Evolutionary conservation across 106 monocot species (phyloP).

Genomic region (Chionographis japonica): DNA sequence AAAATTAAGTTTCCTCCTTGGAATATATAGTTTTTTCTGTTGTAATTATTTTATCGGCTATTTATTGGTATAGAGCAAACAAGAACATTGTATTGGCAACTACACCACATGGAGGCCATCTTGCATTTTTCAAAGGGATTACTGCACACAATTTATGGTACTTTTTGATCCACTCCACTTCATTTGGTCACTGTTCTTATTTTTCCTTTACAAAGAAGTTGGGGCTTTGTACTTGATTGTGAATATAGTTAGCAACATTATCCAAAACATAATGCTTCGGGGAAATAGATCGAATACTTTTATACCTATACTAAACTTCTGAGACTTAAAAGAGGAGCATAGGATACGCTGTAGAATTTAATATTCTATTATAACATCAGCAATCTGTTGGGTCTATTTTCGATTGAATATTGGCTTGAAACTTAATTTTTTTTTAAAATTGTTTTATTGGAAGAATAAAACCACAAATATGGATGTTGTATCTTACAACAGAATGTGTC

Average conservation of each 20-base stretch:
- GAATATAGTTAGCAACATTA: background rate
- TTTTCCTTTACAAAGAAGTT: background rate
- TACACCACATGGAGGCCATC: slow-evolving; percentile 82
- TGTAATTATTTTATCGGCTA: background rate
- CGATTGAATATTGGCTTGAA: too few species aligned
- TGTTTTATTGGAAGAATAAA: too few species aligned
- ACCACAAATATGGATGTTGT: too few species aligned
- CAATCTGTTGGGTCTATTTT: too few species aligned
- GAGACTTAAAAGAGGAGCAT: too few species aligned
- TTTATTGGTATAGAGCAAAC: slow-evolving; percentile 48
- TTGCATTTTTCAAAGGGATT: slow-evolving; percentile 86
- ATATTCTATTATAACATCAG: too few species aligned
- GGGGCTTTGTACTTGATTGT: background rate
- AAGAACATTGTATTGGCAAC: slow-evolving; percentile 89
- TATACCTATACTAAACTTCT: too few species aligned
- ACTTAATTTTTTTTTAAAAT: too few species aligned
- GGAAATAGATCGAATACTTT: background rate
- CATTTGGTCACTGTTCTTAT: background rate
- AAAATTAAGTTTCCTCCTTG: too few species aligned
- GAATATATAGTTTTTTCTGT: background rate
- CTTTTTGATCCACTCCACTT: background rate
- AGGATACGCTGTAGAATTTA: too few species aligned
- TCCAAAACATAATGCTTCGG: background rate
- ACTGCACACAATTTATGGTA: slow-evolving; percentile 76
- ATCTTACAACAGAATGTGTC: too few species aligned